Conservation (phyloP, 768 basidiomycete species). For the Termitomyces sp. region DNA sequence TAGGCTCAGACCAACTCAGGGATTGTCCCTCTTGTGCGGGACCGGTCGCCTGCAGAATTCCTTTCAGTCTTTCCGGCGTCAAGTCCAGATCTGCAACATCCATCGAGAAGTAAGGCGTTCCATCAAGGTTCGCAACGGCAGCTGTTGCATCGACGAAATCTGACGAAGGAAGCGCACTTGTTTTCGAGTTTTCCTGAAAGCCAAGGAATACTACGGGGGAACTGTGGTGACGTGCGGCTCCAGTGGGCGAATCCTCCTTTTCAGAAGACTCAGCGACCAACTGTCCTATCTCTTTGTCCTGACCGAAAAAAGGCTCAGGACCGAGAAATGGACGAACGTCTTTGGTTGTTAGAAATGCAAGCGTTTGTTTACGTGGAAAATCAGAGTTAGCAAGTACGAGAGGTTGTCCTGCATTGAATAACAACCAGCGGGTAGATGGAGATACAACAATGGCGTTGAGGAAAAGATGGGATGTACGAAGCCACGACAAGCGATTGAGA, state of each 20-base stretch:
- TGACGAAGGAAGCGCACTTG: conserved; percentile 54
- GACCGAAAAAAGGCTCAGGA: conserved; percentile 62
- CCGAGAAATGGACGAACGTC: conserved; percentile 66
- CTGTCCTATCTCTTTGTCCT: conserved; percentile 46
- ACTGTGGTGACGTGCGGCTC: conserved; percentile 56
- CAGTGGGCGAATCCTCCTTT: conserved; percentile 29
- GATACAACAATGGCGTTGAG: conserved; percentile 63
- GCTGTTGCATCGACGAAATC: conserved; percentile 53
- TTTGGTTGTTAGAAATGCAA: conserved; percentile 52
- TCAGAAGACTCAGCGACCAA: conserved; percentile 23
- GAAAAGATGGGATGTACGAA: conserved; percentile 68
- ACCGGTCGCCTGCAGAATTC: conserved; percentile 32
- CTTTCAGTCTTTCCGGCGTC: conserved; percentile 24
- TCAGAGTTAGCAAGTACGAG: conserved; percentile 41
- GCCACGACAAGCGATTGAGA: conserved; percentile 78
- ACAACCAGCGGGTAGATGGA: conserved; percentile 65
- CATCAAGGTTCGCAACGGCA: conserved; percentile 57
- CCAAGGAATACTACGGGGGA: conserved; percentile 75
- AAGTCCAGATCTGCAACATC: conserved; percentile 55
- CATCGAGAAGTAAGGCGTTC: conserved; percentile 82
- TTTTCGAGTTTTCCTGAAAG: conserved; percentile 51
- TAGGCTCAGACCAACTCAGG: conserved; percentile 61
- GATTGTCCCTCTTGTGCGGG: conserved; percentile 32
- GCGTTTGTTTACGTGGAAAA: conserved; percentile 22
- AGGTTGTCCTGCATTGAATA: conserved; percentile 72